A percentile compares a stretch with the other conserved stretches of the same genome.
These are phyloP conservation scores for Dorcoceras hygrometricum DNA, from an alignment of 257 asterid genomes.

Conservation along the genomic window DNA sequence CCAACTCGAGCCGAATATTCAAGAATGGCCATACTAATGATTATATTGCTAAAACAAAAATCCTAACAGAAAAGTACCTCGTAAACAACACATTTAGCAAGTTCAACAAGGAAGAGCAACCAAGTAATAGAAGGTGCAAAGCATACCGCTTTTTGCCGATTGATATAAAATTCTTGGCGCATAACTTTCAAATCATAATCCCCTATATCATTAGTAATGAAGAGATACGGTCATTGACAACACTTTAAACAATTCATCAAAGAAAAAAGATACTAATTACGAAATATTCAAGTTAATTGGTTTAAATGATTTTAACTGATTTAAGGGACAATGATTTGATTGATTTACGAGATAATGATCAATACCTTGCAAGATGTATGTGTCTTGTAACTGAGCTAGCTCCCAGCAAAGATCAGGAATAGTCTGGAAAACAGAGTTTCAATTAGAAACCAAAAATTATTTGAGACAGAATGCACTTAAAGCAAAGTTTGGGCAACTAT, in stretches of 20 bases:
- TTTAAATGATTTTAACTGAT: too few species aligned
- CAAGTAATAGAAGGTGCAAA: slow-evolving; percentile 21
- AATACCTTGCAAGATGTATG: slow-evolving; percentile 92
- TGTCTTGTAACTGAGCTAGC: slow-evolving; percentile 97
- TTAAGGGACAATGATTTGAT: too few species aligned
- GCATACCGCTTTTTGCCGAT: slow-evolving; percentile 84
- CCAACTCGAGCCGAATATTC: background rate
- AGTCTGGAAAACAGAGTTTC: slow-evolving; percentile 48
- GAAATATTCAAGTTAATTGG: slow-evolving; percentile 15
- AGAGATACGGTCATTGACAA: slow-evolving; percentile 18
- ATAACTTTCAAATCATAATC: slow-evolving; percentile 97
- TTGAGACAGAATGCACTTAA: slow-evolving; percentile 3
- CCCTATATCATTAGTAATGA: slow-evolving; percentile 41
- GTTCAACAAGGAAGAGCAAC: slow-evolving; percentile 16
- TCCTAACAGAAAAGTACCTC: slow-evolving; percentile 6
- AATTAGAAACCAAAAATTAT: slow-evolving; percentile 26
- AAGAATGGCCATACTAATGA: background rate
- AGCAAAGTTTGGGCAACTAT: slow-evolving; percentile 5
- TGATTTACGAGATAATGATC: slow-evolving; percentile 23
- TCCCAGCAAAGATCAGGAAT: slow-evolving; percentile 97
- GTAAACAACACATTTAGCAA: slow-evolving; percentile 1
- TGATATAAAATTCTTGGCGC: slow-evolving; percentile 95
- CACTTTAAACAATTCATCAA: slow-evolving; percentile 13
- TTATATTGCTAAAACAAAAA: background rate
- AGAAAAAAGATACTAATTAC: slow-evolving; percentile 12